Percentiles rank a stretch among this genome's conserved stretches.
These are phyloP conservation scores for Fusarium sp. DNA, from an alignment of 2,329 filamentous ascomycete species.

Conservation along the genomic window DNA sequence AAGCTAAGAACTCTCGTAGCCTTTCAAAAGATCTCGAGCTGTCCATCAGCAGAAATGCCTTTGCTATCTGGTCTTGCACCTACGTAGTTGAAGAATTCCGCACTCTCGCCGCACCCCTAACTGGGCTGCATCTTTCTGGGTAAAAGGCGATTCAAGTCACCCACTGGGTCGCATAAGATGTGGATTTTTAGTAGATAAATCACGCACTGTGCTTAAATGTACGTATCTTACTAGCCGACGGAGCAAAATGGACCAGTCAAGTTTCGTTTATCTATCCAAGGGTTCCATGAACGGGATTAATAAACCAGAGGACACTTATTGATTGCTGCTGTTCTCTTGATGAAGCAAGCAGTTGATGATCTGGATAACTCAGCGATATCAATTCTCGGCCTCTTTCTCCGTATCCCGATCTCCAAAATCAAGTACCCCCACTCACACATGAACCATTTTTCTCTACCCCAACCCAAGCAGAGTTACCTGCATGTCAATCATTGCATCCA, in stretches of 20 bases:
- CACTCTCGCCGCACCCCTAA: not conserved
- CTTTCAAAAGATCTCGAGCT: not conserved
- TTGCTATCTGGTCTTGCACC: not conserved
- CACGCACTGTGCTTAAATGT: conserved; percentile 31
- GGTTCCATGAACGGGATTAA: not conserved
- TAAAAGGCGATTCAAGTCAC: conserved; percentile 26
- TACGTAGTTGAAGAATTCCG: not conserved
- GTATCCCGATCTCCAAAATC: conserved; percentile 2
- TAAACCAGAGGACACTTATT: not conserved
- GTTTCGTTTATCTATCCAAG: conserved; percentile 2
- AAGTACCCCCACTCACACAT: conserved; percentile 19
- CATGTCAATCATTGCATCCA: conserved; percentile 17
- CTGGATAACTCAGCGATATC: not conserved
- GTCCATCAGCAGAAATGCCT: not conserved
- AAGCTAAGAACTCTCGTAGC: not conserved
- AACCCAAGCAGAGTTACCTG: conserved; percentile 10
- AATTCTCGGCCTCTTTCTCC: not conserved
- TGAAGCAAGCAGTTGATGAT: not conserved
- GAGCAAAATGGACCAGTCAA: conserved; percentile 18
- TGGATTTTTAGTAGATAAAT: conserved; percentile 23
- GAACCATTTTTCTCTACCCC: conserved; percentile 13
- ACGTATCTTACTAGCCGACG: conserved; percentile 2
- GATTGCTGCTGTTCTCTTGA: not conserved
- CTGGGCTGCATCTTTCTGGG: conserved; percentile 1
- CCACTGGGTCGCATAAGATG: conserved; percentile 35